phyloP scores from a whole-genome alignment of 257 asterid species.

The Scutellaria barbata region DNA sequence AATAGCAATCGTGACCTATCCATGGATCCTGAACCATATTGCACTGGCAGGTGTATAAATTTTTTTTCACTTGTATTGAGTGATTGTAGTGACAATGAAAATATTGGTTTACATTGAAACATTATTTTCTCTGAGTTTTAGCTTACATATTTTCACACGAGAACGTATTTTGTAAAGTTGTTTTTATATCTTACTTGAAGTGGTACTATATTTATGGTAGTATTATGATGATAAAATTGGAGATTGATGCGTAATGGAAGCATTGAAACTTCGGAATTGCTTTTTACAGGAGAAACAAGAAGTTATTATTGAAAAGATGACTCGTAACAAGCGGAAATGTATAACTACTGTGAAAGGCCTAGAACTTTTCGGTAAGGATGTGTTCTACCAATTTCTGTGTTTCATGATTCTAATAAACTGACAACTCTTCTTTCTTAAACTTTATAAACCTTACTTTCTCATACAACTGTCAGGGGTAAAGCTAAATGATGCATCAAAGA shows the following conservation, averaged over 20 bases:
- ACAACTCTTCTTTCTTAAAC: slow-evolving; percentile 14
- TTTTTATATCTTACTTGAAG: slow-evolving; percentile 9
- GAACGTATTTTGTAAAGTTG: neutral
- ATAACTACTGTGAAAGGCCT: slow-evolving; percentile 97
- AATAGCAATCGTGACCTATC: neutral
- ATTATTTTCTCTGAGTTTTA: neutral
- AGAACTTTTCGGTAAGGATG: slow-evolving; percentile 78
- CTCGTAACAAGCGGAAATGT: slow-evolving; percentile 92
- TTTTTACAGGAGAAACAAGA: slow-evolving; percentile 81
- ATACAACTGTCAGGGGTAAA: slow-evolving; percentile 68
- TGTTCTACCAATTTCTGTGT: slow-evolving; percentile 16
- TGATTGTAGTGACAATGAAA: neutral
- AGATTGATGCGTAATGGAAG: slow-evolving; percentile 1
- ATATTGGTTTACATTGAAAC: neutral
- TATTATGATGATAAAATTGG: slow-evolving; percentile 24
- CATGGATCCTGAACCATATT: neutral
- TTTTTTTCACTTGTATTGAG: neutral
- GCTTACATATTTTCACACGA: neutral
- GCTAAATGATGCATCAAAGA: slow-evolving; percentile 94
- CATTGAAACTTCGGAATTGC: slow-evolving; percentile 24
- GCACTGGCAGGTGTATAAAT: neutral
- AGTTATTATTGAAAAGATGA: slow-evolving; percentile 89
- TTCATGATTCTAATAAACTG: slow-evolving; percentile 23
- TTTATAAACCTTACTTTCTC: slow-evolving; percentile 16
- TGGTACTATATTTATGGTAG: neutral